Conservation (phyloP, 257 asterid genomes). For the Ocimum tenuiflorum region DNA sequence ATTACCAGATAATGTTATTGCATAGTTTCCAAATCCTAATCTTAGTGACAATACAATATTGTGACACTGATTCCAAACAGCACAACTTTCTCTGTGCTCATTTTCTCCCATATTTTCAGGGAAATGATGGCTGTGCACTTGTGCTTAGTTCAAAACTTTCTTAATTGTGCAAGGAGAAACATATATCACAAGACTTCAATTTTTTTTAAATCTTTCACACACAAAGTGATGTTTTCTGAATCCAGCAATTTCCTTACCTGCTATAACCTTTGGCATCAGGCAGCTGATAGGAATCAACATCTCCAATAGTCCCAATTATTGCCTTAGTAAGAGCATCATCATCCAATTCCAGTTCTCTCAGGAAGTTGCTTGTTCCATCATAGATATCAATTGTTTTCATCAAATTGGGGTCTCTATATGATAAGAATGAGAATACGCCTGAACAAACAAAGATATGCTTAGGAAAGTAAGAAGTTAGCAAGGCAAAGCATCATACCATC, state of each 20-base stretch:
- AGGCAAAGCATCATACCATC: conserved; percentile 3
- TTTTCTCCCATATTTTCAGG: neutral
- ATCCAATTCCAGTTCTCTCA: conserved; percentile 82
- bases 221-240: neutral
- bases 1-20: too few species aligned
- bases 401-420: conserved; percentile 95
- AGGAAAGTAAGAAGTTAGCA: conserved; percentile 1
- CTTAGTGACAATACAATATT: too few species aligned
- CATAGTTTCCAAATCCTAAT: too few species aligned
- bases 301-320: conserved; percentile 96
- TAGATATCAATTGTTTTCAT: conserved; percentile 84
- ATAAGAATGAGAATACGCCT: conserved; percentile 91
- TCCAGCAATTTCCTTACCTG: conserved; percentile 43
- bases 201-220: neutral
- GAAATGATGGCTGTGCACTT: neutral
- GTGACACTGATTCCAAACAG: neutral
- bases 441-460: conserved; percentile 25
- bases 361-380: conserved; percentile 79
- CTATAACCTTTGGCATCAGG: conserved; percentile 99
- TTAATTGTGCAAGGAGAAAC: neutral
- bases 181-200: neutral
- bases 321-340: conserved; percentile 91
- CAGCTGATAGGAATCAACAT: conserved; percentile 86
- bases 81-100: neutral
- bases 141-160: neutral